Conservation (phyloP, 1,139 yeast genomes). For the Lodderomyces orthopsilosis region DNA sequence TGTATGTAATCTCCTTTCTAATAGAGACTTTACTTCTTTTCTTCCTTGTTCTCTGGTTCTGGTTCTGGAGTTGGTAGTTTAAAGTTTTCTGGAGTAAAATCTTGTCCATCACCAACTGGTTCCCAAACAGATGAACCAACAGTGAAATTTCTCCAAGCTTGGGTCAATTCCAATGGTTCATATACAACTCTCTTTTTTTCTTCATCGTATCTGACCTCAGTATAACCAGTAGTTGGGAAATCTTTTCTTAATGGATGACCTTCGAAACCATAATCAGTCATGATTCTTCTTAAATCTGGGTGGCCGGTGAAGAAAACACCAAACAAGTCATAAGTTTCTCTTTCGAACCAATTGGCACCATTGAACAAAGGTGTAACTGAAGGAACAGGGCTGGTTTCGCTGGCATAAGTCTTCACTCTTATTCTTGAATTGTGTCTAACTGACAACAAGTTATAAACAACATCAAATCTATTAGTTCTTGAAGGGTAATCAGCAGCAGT, state of each 20-base stretch:
- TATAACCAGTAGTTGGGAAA: slow-evolving; percentile 90
- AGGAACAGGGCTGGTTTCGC: slow-evolving; percentile 80
- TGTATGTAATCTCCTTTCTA: background rate
- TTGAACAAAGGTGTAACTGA: slow-evolving; percentile 66
- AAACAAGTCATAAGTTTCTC: slow-evolving; percentile 83
- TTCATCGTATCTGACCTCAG: slow-evolving; percentile 86
- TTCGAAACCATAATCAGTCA: slow-evolving; percentile 91
- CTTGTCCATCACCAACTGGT: slow-evolving; percentile 86
- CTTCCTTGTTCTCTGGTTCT: slow-evolving; percentile 54
- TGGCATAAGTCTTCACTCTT: slow-evolving; percentile 86
- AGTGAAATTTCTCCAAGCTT: slow-evolving; percentile 87
- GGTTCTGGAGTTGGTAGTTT: slow-evolving; percentile 82
- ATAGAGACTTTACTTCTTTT: slow-evolving; percentile 20
- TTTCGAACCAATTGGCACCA: slow-evolving; percentile 89
- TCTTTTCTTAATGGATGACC: slow-evolving; percentile 92
- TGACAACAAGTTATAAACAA: slow-evolving; percentile 77
- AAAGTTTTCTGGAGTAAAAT: slow-evolving; percentile 76
- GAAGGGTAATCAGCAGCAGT: slow-evolving; percentile 89
- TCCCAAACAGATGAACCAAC: slow-evolving; percentile 92
- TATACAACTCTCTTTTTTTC: slow-evolving; percentile 87
- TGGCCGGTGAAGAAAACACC: slow-evolving; percentile 87
- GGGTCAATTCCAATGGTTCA: slow-evolving; percentile 87
- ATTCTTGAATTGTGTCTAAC: slow-evolving; percentile 85
- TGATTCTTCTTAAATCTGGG: slow-evolving; percentile 85
- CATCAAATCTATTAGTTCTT: slow-evolving; percentile 81